Conservation (phyloP, 345 rosid genomes). For the Eucalyptus polybractea region DNA sequence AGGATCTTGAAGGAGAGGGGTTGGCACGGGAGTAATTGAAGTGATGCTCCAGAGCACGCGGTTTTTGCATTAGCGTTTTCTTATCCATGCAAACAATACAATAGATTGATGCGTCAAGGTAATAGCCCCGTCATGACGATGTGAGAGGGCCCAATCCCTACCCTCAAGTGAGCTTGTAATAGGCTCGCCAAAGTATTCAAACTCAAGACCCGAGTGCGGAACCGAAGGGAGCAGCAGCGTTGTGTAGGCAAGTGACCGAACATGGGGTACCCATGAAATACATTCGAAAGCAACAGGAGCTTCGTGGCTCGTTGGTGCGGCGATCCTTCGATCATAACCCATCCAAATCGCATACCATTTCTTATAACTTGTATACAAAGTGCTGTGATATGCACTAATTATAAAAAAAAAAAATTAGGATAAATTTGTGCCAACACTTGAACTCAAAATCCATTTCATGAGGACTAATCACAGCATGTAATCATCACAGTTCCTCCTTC, state of each 20-base stretch:
- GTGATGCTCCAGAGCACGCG: not conserved
- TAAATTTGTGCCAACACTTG: rapidly evolving
- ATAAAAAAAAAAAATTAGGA: not conserved
- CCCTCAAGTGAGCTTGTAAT: not conserved
- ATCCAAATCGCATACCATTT: not conserved
- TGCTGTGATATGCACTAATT: not conserved
- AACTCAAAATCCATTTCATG: not conserved
- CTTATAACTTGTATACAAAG: not conserved
- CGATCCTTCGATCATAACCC: not conserved
- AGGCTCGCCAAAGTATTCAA: not conserved
- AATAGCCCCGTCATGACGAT: not conserved
- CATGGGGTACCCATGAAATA: not conserved
- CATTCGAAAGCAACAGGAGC: not conserved
- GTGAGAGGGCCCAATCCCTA: not conserved
- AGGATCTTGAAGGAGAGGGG: not conserved
- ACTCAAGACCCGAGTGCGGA: not conserved
- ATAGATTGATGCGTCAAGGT: not conserved
- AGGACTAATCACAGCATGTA: not conserved
- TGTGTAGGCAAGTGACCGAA: not conserved
- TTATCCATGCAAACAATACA: not conserved
- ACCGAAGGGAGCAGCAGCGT: too few species aligned
- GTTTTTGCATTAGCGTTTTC: not conserved
- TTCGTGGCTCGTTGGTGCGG: rapidly evolving
- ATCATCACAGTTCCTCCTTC: not conserved
- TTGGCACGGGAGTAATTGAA: not conserved